Base-by-base conservation (phyloP, 163 green algal genomes). In the Scenedesmus sp. region DNA sequence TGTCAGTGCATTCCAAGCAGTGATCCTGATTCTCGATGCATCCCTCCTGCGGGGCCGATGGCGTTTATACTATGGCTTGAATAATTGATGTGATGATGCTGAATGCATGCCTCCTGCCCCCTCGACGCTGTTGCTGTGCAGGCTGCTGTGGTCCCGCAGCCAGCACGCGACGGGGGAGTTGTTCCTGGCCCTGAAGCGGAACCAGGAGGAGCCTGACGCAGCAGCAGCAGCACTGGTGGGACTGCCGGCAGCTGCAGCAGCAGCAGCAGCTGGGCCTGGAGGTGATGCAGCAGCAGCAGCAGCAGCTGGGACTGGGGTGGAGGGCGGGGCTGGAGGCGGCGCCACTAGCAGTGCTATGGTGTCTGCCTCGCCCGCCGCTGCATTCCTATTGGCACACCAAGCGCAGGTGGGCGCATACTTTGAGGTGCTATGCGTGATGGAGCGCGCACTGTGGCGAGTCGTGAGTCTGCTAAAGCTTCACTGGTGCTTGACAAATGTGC, bases 151-250 rank as follows among this genome's bases (percentile, higher is more conserved):
- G 98, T 98, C 96, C 0, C 95, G 97, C 72, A 98, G 94, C 42
- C 95, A 98, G 53, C 96, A 99, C 65, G 96, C 97, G 56, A 99
- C 98, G 16, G 97, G 97, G 40, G 96, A 98, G 89, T 95, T 99
- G 33, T 99, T 99, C 92, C 91, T 93, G 18, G 80, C 93, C 10
- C 94, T 99, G 43, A 99, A 99, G 94, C 76, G 89, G 73, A 98
- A 97, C 80, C 95, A 98, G 92, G 96, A 99, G 13, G 97, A 99
- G 89, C 98, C 98, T n/a, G 97, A 99, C 89, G 78, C 96, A 2
- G 89, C 96, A 22, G 87, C 93, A 18, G 98, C 98, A 30, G 95
- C 95, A 37, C 65, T 94, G 43, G 93, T 98, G 59, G 97, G 97
- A 86, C 85, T 97, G 35, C 94, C 95, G 12, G 53, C 95, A 80